A percentile compares a stretch with the other conserved stretches of the same genome.
Evolutionary conservation across 768 basidiomycete genomes (phyloP).

Genomic region (Gymnopilus junonius): DNA sequence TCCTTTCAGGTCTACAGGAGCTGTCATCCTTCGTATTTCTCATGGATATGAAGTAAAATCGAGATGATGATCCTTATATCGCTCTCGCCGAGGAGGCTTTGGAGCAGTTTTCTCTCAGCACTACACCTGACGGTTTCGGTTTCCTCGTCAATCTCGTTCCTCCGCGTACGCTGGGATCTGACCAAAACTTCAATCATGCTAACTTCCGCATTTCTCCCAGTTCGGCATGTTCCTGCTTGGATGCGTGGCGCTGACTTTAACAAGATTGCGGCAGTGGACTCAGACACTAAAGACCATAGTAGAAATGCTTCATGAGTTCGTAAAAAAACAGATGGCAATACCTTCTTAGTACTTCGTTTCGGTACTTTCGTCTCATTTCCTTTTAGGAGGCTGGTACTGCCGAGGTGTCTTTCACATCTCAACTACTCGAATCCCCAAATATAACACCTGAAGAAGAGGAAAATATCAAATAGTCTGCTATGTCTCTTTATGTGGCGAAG

Average conservation of each 20-base stretch:
- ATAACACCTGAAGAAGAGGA: slow-evolving; percentile 34
- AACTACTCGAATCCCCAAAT: slow-evolving; percentile 33
- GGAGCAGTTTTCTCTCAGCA: slow-evolving; percentile 41
- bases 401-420: slow-evolving; percentile 39
- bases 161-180: slow-evolving; percentile 35
- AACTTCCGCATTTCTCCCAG: slow-evolving; percentile 27
- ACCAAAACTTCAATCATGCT: not conserved
- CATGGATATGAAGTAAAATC: slow-evolving; percentile 47
- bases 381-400: slow-evolving; percentile 31
- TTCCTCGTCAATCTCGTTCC: slow-evolving; percentile 58
- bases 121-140: slow-evolving; percentile 46
- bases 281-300: slow-evolving; percentile 45
- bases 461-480: not conserved
- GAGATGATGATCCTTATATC: slow-evolving; percentile 43
- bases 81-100: slow-evolving; percentile 38
- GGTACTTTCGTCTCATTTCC: not conserved
- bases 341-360: not conserved
- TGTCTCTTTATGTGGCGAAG: not conserved
- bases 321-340: slow-evolving; percentile 47
- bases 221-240: slow-evolving; percentile 53
- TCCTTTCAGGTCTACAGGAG: slow-evolving; percentile 47
- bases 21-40: slow-evolving; percentile 47
- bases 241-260: slow-evolving; percentile 62
- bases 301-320: slow-evolving; percentile 46
- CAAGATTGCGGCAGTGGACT: slow-evolving; percentile 48